phyloP scores from a whole-genome alignment of 2,329 filamentous ascomycete genomes.

The Paecilomyces niveus region DNA sequence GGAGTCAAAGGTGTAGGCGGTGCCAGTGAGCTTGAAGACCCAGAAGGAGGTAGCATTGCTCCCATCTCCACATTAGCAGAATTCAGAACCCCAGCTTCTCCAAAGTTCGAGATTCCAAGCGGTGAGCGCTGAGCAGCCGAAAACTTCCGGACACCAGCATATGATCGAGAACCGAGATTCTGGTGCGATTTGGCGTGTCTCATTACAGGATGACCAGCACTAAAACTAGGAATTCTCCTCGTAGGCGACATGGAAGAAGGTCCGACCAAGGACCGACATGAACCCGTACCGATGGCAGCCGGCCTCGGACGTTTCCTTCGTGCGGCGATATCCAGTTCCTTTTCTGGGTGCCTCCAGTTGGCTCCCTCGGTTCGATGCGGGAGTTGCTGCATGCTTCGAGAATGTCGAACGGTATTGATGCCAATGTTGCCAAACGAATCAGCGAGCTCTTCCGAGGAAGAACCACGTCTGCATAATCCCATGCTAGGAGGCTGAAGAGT shows the following conservation, averaged over 20 bases:
- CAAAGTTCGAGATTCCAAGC: conserved; percentile 37
- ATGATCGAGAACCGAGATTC: conserved; percentile 34
- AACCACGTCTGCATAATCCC: conserved; percentile 20
- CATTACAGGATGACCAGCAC: conserved; percentile 27
- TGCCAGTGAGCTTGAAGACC: conserved; percentile 28
- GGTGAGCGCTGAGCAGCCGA: conserved; percentile 42
- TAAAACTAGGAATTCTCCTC: conserved; percentile 24
- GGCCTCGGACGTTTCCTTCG: conserved; percentile 40
- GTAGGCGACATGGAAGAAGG: conserved; percentile 38
- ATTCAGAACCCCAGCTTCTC: conserved; percentile 34
- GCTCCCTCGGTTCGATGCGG: conserved; percentile 16
- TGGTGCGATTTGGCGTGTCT: conserved; percentile 41
- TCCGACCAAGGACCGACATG: conserved; percentile 29
- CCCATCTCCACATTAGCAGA: conserved; percentile 26
- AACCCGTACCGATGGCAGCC: conserved; percentile 38
- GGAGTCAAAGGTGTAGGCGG: conserved; percentile 39
- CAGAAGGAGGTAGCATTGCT: conserved; percentile 24
- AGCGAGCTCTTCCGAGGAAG: conserved; percentile 27
- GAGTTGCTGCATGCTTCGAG: conserved; percentile 18
- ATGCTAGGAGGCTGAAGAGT: conserved; percentile 23
- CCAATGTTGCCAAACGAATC: conserved; percentile 28
- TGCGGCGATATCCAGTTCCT: conserved; percentile 39
- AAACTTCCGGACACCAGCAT: conserved; percentile 40
- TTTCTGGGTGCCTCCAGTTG: conserved; percentile 30
- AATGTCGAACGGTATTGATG: conserved; percentile 20